These are phyloP conservation scores for Paragyromitra xinjiangensis DNA, from an alignment of 495 filamentous ascomycete species.

Conservation along the genomic window DNA sequence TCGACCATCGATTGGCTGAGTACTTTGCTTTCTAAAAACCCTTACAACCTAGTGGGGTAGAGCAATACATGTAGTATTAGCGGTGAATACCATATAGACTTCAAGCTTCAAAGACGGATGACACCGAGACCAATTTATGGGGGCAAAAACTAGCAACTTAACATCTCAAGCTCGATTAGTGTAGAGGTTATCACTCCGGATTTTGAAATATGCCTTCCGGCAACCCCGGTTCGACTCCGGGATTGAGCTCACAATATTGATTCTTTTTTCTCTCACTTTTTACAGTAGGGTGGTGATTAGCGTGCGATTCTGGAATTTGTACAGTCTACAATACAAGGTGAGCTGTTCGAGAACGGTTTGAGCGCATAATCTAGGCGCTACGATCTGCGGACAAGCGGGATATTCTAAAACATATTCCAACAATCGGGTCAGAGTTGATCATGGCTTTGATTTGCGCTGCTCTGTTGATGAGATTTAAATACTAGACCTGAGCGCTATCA, in stretches of 20 bases:
- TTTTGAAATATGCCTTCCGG: slow-evolving; percentile 43
- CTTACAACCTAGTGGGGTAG: too few relatives aligned
- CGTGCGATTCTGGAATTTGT: neutral
- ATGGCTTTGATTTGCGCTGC: neutral
- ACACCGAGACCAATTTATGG: neutral
- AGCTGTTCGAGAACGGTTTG: neutral
- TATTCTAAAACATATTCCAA: neutral
- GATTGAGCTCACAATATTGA: slow-evolving; percentile 31
- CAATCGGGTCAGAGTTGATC: neutral
- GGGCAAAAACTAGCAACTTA: neutral
- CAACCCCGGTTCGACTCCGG: slow-evolving; percentile 46
- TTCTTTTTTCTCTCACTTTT: neutral
- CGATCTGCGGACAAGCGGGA: neutral
- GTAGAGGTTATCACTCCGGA: slow-evolving; percentile 51
- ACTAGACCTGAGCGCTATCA: neutral
- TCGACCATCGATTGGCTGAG: too few relatives aligned
- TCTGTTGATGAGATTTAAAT: too few relatives aligned
- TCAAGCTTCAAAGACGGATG: neutral
- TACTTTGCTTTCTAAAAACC: too few relatives aligned
- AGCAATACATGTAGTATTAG: too few relatives aligned
- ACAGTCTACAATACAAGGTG: neutral
- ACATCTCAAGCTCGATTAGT: slow-evolving; percentile 38
- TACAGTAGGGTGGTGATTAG: neutral
- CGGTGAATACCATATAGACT: neutral
- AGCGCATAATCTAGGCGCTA: neutral